Evolutionary conservation across 148 eudicot species (phyloP).

Genomic region (Chenopodium quinoa): DNA sequence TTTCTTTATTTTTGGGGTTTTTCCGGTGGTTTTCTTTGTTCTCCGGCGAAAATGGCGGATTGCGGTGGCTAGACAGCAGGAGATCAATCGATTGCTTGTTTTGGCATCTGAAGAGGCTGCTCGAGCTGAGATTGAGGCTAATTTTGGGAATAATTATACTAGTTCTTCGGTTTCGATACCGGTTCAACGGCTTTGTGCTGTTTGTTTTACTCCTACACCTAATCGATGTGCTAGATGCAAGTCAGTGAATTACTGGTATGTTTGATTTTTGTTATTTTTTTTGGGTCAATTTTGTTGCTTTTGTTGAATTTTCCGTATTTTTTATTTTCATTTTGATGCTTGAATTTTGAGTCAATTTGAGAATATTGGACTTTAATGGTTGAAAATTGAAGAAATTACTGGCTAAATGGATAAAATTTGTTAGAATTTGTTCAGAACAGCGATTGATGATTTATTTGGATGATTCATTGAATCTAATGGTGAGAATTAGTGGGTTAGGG

Average conservation of each 20-base stretch:
- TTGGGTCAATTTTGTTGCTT: constrained; percentile 1
- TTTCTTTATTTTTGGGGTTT: constrained; percentile 30
- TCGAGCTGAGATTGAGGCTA: constrained; percentile 63
- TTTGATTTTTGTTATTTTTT: not conserved
- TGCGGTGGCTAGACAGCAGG: constrained; percentile 54
- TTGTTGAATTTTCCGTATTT: not conserved
- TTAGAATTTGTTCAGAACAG: not conserved
- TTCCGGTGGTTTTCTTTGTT: constrained; percentile 40
- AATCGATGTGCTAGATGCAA: constrained; percentile 72
- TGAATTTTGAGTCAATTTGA: not conserved
- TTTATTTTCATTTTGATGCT: not conserved
- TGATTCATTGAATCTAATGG: not conserved
- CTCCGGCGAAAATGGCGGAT: constrained; percentile 67
- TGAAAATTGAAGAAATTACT: not conserved
- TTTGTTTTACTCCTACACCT: constrained; percentile 53
- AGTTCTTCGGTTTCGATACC: constrained; percentile 10
- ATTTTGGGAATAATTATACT: constrained; percentile 16
- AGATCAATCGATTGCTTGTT: constrained; percentile 62
- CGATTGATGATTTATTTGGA: not conserved
- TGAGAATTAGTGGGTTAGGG: not conserved
- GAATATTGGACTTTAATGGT: not conserved
- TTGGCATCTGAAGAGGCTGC: constrained; percentile 68
- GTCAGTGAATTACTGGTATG: constrained; percentile 75
- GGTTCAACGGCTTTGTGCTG: constrained; percentile 50
- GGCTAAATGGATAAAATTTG: not conserved